Conservation (phyloP, 176 grass and related monocot genomes). For the bread wheat (Triticum aestivum) region IWGSC_CS_RefSeq_v2.1 NC_057808.1:461729841-461730340, state of each 20-base stretch:
- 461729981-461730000: not conserved
- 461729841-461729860: conserved; percentile 6
- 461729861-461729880: not conserved
- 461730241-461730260: conserved; percentile 42
- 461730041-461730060: conserved; percentile 93
- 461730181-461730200: conserved; percentile 99
- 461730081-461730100: conserved; percentile 76
- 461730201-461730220: conserved; percentile 92
- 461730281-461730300: not conserved
- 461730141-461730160: conserved; percentile 91
- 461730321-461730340: not conserved
- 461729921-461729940: not conserved
- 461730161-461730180: conserved; percentile 95
- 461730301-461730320: too few relatives aligned
- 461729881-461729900: not conserved
- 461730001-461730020: not conserved
- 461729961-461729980: not conserved
- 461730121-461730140: conserved; percentile 72
- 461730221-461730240: conserved; percentile 89
- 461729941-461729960: not conserved
- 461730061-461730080: conserved; percentile 98
- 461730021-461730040: conserved; percentile 83
- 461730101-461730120: conserved; percentile 91
- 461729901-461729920: not conserved
- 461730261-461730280: not conserved